phyloP scores from a whole-genome alignment of 768 basidiomycete genomes.

The Kwoniella newhampshirensis region DNA sequence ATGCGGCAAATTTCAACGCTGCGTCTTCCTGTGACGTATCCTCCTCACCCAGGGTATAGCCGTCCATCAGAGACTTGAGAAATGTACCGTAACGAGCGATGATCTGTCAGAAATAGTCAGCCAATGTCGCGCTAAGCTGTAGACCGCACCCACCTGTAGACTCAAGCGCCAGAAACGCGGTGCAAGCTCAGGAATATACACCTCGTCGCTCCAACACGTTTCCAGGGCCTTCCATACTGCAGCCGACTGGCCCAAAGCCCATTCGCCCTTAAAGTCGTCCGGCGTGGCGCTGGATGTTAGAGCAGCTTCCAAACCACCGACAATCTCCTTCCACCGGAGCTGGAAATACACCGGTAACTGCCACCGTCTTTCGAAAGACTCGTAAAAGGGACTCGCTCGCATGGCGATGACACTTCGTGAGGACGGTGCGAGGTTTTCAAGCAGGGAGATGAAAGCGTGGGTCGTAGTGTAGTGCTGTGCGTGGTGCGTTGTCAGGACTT shows the following conservation, averaged over 20 bases:
- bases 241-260: slow-evolving; percentile 60
- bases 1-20: slow-evolving; percentile 34
- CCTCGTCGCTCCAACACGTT: slow-evolving; percentile 80
- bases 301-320: slow-evolving; percentile 69
- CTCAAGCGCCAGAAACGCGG: slow-evolving; percentile 88
- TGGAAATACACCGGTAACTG: slow-evolving; percentile 97
- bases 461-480: slow-evolving; percentile 78
- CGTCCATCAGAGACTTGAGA: slow-evolving; percentile 62
- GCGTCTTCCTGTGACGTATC: slow-evolving; percentile 56
- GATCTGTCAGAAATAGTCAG: slow-evolving; percentile 68
- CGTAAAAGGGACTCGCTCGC: slow-evolving; percentile 69
- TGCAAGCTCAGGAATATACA: slow-evolving; percentile 78
- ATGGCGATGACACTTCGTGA: slow-evolving; percentile 67
- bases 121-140: too few relatives aligned
- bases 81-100: slow-evolving; percentile 75
- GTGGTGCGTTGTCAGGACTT: not conserved
- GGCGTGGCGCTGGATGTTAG: slow-evolving; percentile 50
- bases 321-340: slow-evolving; percentile 92
- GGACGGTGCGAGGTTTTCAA: slow-evolving; percentile 82
- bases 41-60: slow-evolving; percentile 19
- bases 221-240: slow-evolving; percentile 71
- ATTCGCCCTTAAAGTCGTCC: slow-evolving; percentile 23
- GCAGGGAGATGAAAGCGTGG: slow-evolving; percentile 72
- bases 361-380: slow-evolving; percentile 79
- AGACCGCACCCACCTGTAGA: slow-evolving; percentile 67